Evolutionary conservation across 306 rosid genomes (phyloP).

Genomic region (Mimosa pudica): DNA sequence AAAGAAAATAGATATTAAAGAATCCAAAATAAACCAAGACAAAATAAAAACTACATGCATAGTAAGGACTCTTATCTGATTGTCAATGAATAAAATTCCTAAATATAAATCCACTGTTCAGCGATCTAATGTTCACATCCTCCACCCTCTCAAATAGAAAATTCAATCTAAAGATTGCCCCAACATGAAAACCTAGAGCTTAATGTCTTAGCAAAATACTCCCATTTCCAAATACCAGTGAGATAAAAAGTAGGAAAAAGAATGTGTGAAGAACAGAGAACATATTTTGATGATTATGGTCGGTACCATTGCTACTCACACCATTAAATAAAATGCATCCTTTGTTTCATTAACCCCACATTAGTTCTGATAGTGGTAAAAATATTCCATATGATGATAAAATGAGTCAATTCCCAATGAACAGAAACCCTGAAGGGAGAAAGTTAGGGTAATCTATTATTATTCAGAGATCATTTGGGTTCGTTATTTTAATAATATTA

Average conservation of each 20-base stretch:
- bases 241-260: not conserved
- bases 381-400: not conserved
- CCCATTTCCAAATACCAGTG: not conserved
- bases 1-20: not conserved
- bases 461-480: not conserved
- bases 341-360: not conserved
- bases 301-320: not conserved
- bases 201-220: not conserved
- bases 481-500: not conserved
- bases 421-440: not conserved
- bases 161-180: not conserved
- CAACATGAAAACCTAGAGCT: not conserved
- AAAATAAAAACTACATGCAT: not conserved
- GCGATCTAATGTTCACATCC: constrained; percentile 3
- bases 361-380: not conserved
- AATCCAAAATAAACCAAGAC: constrained; percentile 5
- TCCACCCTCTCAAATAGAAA: not conserved
- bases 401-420: not conserved
- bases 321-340: not conserved
- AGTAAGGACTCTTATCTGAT: constrained; percentile 19
- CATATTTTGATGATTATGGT: not conserved
- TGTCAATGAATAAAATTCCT: not conserved
- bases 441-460: not conserved
- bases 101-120: constrained; percentile 4
- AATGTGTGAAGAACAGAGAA: not conserved